Evolutionary conservation across 1,284 basidiomycete species (phyloP).

Genomic region (Mycosarcoma maydis): DNA sequence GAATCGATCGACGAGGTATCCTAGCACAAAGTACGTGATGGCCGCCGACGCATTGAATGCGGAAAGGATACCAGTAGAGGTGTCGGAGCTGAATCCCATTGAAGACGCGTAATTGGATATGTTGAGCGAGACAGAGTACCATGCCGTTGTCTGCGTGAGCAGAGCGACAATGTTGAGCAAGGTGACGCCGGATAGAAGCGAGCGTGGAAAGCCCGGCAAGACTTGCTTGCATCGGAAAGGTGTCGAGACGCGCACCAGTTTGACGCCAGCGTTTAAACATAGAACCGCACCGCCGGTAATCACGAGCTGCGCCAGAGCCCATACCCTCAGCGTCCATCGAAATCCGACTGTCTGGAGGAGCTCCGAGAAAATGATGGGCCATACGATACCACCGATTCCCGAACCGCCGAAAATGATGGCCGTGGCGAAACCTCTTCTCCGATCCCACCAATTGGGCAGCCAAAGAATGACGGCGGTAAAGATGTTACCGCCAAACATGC

Average conservation of each 20-base stretch:
- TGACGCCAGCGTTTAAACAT: conserved; percentile 20
- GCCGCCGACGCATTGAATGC: conserved; percentile 56
- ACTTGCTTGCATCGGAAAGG: conserved; percentile 23
- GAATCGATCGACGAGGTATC: conserved; percentile 48
- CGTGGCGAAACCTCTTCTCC: conserved; percentile 42
- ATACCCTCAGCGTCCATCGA: conserved; percentile 50
- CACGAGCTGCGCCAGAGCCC: conserved; percentile 38
- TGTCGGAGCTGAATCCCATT: conserved; percentile 42
- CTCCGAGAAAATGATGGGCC: conserved; percentile 47
- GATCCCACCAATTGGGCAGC: conserved; percentile 56
- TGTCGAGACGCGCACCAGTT: not conserved
- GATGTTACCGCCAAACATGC: conserved; percentile 41
- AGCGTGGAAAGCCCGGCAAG: conserved; percentile 32
- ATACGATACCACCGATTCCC: conserved; percentile 52
- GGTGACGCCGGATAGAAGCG: conserved; percentile 13
- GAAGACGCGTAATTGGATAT: conserved; percentile 48
- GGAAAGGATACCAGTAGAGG: conserved; percentile 51
- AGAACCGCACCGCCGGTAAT: conserved; percentile 31
- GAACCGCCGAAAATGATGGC: conserved; percentile 54
- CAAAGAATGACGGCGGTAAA: conserved; percentile 54
- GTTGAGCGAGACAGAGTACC: conserved; percentile 55
- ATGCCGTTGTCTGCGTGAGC: conserved; percentile 46
- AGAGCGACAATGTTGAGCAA: conserved; percentile 26
- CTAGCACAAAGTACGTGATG: conserved; percentile 47
- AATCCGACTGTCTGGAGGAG: conserved; percentile 46